phyloP scores from a whole-genome alignment of 257 asterid genomes.

The Rauvolfia tetraphylla region DNA sequence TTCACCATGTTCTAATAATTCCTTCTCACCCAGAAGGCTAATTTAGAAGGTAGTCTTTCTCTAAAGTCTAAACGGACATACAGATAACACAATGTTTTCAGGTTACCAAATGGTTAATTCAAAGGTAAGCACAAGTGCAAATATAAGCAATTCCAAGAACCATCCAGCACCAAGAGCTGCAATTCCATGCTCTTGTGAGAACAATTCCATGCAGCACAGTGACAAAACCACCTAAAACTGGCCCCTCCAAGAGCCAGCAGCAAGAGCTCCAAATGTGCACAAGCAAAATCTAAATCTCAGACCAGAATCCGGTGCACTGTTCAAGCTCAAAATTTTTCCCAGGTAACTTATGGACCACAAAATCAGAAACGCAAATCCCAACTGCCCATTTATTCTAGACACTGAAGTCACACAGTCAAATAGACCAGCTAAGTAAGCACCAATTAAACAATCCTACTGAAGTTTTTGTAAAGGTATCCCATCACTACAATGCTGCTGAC shows the following conservation, averaged over 20 bases:
- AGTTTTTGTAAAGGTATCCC: not conserved
- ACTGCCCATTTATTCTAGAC: not conserved
- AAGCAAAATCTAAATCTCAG: not conserved
- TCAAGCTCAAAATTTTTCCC: not conserved
- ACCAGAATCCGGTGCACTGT: not conserved
- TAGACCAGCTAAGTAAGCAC: not conserved
- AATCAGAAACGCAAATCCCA: not conserved
- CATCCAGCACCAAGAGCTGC: no score
- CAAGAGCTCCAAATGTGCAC: not conserved
- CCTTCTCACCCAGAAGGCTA: not conserved
- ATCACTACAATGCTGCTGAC: not conserved
- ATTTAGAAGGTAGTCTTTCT: not conserved
- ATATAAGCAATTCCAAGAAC: no score
- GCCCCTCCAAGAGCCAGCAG: not conserved
- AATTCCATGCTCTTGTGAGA: not conserved
- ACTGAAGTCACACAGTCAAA: not conserved
- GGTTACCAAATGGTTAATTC: not conserved
- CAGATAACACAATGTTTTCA: not conserved
- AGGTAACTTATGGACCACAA: not conserved
- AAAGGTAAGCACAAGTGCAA: not conserved
- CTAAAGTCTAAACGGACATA: not conserved
- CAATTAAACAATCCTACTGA: not conserved
- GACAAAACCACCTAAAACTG: not conserved
- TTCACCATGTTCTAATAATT: not conserved
- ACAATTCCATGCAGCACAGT: not conserved